These are phyloP conservation scores for Botrytis fragariae DNA, from an alignment of 2,329 filamentous ascomycete species.

Conservation along the genomic window DNA sequence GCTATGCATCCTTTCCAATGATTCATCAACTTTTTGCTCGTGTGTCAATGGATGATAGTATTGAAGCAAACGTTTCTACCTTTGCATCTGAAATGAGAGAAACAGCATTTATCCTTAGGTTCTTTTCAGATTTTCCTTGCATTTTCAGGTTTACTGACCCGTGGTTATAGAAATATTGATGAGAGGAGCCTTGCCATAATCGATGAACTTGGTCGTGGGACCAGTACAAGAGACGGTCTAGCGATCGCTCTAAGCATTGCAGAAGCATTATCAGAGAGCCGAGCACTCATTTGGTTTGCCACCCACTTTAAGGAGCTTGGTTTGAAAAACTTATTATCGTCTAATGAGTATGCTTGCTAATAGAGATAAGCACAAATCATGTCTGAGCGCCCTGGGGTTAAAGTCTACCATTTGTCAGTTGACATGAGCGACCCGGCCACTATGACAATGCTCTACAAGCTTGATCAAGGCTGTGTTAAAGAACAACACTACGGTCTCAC, in stretches of 20 bases:
- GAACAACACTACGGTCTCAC: conserved; percentile 81
- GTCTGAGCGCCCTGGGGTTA: conserved; percentile 70
- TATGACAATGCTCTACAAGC: conserved; percentile 86
- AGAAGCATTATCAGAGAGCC: conserved; percentile 78
- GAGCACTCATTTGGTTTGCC: conserved; percentile 83
- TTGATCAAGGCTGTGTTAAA: conserved; percentile 67
- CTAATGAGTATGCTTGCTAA: conserved; percentile 13
- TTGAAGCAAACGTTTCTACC: conserved; percentile 88
- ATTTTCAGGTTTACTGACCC: conserved; percentile 2
- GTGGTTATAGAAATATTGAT: conserved; percentile 64
- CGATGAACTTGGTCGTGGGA: conserved; percentile 89
- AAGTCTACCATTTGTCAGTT: conserved; percentile 78
- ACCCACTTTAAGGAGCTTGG: conserved; percentile 85
- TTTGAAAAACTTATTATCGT: conserved; percentile 34
- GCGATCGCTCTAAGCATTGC: conserved; percentile 88
- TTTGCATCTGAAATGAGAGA: conserved; percentile 96
- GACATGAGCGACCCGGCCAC: conserved; percentile 56
- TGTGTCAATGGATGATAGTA: conserved; percentile 80
- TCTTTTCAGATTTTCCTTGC: not conserved
- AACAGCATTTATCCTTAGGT: conserved; percentile 84
- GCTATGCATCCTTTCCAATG: conserved; percentile 78
- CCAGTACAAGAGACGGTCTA: conserved; percentile 82
- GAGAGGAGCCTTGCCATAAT: conserved; percentile 75
- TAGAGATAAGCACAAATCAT: conserved; percentile 62
- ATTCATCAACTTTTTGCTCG: conserved; percentile 82